Base-by-base conservation (phyloP, 352 stramenopile species). In the Phytopythium oedochilum region DNA sequence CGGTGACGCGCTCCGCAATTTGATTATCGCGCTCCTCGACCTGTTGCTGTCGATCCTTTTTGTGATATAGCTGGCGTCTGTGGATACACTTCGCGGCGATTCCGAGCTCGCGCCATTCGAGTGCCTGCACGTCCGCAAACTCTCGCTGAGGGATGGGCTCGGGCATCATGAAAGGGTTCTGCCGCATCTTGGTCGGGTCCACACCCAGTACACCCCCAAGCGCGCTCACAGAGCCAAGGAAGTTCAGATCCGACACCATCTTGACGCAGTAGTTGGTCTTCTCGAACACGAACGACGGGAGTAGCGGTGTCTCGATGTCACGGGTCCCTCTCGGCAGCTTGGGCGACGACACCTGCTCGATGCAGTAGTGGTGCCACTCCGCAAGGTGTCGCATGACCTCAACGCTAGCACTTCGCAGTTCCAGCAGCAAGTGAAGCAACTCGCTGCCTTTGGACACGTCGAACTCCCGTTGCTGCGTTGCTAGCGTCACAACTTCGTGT, bases 111-210 rank as follows among this genome's bases (percentile, higher is more conserved):
- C 52, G 50, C 66, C 60, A 77, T 43, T 63, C 34, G 9, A 70
- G 53, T 12, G 62, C 40, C 36, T 67, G 53, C 18, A 81, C 22
- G 17, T 58, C 55, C 29, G 54, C 34, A 25, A 91, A 86, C 38
- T 86, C 74, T 15, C 78, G 75, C 39, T 85, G 73, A 7, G 74
- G 53, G 56, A 88, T 86, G n/a, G 80, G 68, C 22, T 67, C 55
- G 22, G 84, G 80, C 73, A 89, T 88, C 82, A 94, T 94, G 61
- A 94, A 92, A 28, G 84, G 84, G 45, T 94, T 94, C 42, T 89
- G 77, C 50, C 75, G 75, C 78, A 94, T 86, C 2, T 57, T 65
- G 2, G 63, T 36, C 10, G 78, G 60, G 18, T 82, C 73, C 22
- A 94, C 69, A 18, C 78, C 78, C 5, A 94, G 64, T 7, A 85